A percentile compares a stretch with the other conserved stretches of the same genome.
Conservation (phyloP, 169 alveolate species). For the Ichthyophthirius multifiliis region DNA sequence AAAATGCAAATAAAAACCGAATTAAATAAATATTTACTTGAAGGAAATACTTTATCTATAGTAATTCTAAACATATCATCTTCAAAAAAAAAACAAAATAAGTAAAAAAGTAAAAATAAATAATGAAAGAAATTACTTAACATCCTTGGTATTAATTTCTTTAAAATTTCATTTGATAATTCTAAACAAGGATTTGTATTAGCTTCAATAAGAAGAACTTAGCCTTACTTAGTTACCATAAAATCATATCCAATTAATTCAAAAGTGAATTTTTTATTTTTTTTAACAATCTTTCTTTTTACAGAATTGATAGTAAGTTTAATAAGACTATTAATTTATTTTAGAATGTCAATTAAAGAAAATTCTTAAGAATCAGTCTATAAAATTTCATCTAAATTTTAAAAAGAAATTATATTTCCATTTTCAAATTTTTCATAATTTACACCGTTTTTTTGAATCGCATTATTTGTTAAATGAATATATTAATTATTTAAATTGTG, state of each 20-base stretch:
- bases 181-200: constrained; percentile 79
- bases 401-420: constrained; percentile 72
- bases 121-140: constrained; percentile 45
- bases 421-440: constrained; percentile 76
- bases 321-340: constrained; percentile 24
- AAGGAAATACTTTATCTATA: constrained; percentile 35
- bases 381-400: constrained; percentile 46
- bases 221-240: constrained; percentile 62
- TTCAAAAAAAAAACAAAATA: neutral
- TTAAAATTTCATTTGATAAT: constrained; percentile 56
- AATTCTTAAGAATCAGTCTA: neutral
- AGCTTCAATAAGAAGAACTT: constrained; percentile 71
- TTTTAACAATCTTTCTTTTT: constrained; percentile 24
- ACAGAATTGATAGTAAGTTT: constrained; percentile 14
- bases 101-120: neutral
- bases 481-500: constrained; percentile 41
- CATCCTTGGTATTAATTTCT: constrained; percentile 71
- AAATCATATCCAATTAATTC: constrained; percentile 81
- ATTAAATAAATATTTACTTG: neutral
- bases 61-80: constrained; percentile 55
- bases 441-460: constrained; percentile 64
- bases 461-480: constrained; percentile 80
- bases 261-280: constrained; percentile 39
- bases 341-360: constrained; percentile 3
- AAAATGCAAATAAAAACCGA: neutral